Evolutionary conservation across 495 filamentous ascomycete genomes (phyloP), one percentile per base, ranked within the genome.

Genomic region (Hypoxylon crocopeplum): DNA sequence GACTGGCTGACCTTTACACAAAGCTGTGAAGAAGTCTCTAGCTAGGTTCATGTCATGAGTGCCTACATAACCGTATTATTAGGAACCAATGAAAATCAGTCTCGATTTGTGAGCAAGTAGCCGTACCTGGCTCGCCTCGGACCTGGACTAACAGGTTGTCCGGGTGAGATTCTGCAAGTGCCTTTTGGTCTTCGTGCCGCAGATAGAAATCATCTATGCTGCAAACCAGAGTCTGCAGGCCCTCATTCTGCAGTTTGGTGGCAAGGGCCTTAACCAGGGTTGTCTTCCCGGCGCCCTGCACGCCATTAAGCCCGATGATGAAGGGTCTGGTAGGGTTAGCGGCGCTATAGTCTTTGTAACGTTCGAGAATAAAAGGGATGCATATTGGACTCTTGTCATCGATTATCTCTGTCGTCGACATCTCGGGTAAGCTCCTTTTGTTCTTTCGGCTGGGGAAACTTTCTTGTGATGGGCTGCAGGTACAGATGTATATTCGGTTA

Each of bases 181-280:
- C 71, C n/a, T 81, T 69, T 74, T 95, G 93, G 60, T 87, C 82
- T 34, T 75, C 77, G 72, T 90, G 88, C 2, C 86, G 77, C 48
- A 95, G 83, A 71, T 97, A 97, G 49, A 97, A 84, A 72, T 98
- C 93, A 71, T 97, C 93, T 49, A 97, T 91, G 66, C 89, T 93
- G 65, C 92, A 79, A 6, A 93, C 90, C 27, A 89, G 77, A 3
- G 90, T 91, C 48, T 84, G 76, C 32, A 97, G 79, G 7, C 78
- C 81, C 70, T 91, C 79, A n/a, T 80, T 77, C 47, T 79, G 77
- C 29, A 97, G 83, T n/a, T 82, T 86, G 15, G 80, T 64, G 40
- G 84, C 76, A 16, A 97, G 82, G 7, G 81, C 80, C 21, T 84
- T 83, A 5, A 93, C 92, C 62, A 97, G 79, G 2, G 92, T 93